Base-by-base conservation (phyloP, 2,329 filamentous ascomycete species). In the Periconia digitata region DNA sequence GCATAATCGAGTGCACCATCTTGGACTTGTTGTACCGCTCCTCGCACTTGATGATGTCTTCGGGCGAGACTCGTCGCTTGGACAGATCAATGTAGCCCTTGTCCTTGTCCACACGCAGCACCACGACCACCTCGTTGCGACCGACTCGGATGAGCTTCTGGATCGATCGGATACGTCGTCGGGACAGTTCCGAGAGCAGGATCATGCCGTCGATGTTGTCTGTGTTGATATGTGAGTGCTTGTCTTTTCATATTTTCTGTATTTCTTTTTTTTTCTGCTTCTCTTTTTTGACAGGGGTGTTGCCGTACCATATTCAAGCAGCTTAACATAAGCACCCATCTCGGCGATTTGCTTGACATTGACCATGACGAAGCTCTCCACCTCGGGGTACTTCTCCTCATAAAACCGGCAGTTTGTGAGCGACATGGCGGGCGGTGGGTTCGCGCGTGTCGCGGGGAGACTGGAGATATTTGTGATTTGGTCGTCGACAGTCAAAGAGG, bases 121-220 rank as follows among this genome's bases (percentile, higher is more conserved):
- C 94, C 40, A 99, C 95, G 44, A 99, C 94, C 47, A 99, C 94
- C 75, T 99, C 94, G 70, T 99, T 99, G 64, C 95, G 88, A 49
- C 95, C 95, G 54, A 99, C 94, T 60, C 94, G 87, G 67, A 99
- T 99, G 60, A 99, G 87, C 79, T 99, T 99, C 76, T 99, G 95
- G 67, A 99, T 99, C 82, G 86, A 91, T 80, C 94, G 82, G 69
- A 99, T 99, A 87, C 94, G 94, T 84, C 94, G 85, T 81, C 94
- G 86, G 51, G 95, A 99, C 57, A 99, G 84, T 77, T 99, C 94
- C 66, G 90, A 96, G 59, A 99, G 90, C 60, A 99, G 80, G 69
- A 99, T 99, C 95, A 99, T 99, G 84, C 94, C 94, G 73, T 99
- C 95, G 69, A 99, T 99, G 79, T 97, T 96, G 77, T 99, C 94